phyloP scores from a whole-genome alignment of 2,329 filamentous ascomycete genomes.

The Ophiocordyceps australis region DNA sequence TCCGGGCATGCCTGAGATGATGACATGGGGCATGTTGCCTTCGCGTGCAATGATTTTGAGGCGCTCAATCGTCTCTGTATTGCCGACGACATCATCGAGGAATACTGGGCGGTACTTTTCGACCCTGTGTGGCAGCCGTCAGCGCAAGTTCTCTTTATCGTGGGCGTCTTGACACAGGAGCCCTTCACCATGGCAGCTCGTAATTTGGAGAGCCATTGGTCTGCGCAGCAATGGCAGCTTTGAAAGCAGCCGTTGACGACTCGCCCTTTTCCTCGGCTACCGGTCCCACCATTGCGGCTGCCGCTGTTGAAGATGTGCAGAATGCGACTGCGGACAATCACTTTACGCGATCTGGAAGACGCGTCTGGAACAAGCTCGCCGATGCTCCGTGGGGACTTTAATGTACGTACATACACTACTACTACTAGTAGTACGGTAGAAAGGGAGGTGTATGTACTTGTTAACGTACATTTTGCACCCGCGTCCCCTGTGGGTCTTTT shows the following conservation, averaged over 20 bases:
- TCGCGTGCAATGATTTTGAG: conserved; percentile 97
- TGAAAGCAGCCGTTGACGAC: conserved; percentile 40
- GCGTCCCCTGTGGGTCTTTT: too few relatives aligned
- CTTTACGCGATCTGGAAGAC: conserved; percentile 18
- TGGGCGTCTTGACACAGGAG: neutral
- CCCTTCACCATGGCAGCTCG: conserved; percentile 57
- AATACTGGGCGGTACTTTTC: conserved; percentile 95
- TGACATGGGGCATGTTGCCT: conserved; percentile 98
- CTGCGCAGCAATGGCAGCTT: conserved; percentile 31
- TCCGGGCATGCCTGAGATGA: conserved; percentile 98
- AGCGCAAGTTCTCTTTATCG: conserved; percentile 1
- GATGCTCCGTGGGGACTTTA: neutral
- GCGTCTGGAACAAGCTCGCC: conserved; percentile 9
- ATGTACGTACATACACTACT: too few relatives aligned
- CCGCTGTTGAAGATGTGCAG: conserved; percentile 5
- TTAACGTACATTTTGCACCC: too few relatives aligned
- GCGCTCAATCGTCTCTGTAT: conserved; percentile 92
- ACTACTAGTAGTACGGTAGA: too few relatives aligned
- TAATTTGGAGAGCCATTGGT: conserved; percentile 38
- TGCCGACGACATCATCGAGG: conserved; percentile 92
- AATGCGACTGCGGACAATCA: too few relatives aligned
- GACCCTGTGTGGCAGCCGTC: conserved; percentile 46
- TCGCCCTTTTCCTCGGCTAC: conserved; percentile 36
- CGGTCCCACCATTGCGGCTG: conserved; percentile 25
- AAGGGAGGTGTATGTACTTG: too few relatives aligned